These are phyloP conservation scores for Prunus mume DNA, from an alignment of 306 rosid species.

Conservation along the genomic window DNA sequence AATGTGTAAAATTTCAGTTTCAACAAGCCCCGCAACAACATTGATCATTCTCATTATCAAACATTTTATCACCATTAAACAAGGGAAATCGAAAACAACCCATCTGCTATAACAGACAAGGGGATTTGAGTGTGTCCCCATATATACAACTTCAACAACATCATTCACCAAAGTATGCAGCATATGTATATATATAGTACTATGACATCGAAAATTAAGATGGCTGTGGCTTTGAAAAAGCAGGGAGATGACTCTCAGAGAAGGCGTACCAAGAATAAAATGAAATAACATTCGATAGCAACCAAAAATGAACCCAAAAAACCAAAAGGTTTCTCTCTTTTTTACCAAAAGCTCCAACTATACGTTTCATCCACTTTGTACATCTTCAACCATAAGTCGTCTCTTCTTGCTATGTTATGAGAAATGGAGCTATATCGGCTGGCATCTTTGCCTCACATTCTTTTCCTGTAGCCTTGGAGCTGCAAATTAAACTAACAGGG, in stretches of 20 bases:
- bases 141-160: slow-evolving; percentile 51
- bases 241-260: slow-evolving; percentile 26
- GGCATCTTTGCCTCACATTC: slow-evolving; percentile 51
- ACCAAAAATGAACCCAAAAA: slow-evolving; percentile 34
- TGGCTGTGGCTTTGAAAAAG: slow-evolving; percentile 31
- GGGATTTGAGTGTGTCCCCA: slow-evolving; percentile 26
- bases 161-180: slow-evolving; percentile 31
- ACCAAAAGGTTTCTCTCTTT: slow-evolving; percentile 20
- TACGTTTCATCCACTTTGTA: slow-evolving; percentile 22
- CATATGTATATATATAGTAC: slow-evolving; percentile 12
- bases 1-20: neutral
- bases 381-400: slow-evolving; percentile 30
- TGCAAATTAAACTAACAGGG: slow-evolving; percentile 38
- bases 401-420: slow-evolving; percentile 26
- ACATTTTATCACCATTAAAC: slow-evolving; percentile 9
- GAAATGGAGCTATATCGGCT: slow-evolving; percentile 41
- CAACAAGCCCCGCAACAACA: neutral
- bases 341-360: slow-evolving; percentile 47
- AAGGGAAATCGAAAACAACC: slow-evolving; percentile 6
- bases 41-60: neutral
- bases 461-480: slow-evolving; percentile 70
- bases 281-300: slow-evolving; percentile 21
- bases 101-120: slow-evolving; percentile 38
- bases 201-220: slow-evolving; percentile 26
- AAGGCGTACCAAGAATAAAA: slow-evolving; percentile 23